Base-by-base conservation (phyloP, 2,329 filamentous ascomycete species). In the Colletotrichum camelliae region DNA sequence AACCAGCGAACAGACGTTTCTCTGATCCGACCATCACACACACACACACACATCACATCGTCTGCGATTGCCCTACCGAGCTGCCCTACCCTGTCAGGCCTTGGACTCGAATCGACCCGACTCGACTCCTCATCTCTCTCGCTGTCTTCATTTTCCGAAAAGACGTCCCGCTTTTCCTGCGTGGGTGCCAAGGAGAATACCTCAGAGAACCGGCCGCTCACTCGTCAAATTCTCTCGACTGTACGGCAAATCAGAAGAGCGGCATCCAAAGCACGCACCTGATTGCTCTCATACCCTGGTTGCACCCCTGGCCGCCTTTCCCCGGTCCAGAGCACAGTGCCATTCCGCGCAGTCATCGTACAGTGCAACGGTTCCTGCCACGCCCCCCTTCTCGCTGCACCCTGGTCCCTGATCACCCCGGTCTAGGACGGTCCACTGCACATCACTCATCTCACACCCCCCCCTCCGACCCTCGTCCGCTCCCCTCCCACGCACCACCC, bases 391-490 rank as follows among this genome's bases (percentile, higher is more conserved):
- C 29, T 57, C 18, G 29, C 67, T 35, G 33, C 67, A 67, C 70
- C 70, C 73, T 43, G 43, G 73, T 75, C 70, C 73, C 58, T 73
- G 57, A 48, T 70, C 57, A 57, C 69, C 73, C 60, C 64, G 57
- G 73, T 72, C 64, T 67, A 48, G n/a, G 69, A 69, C 35, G 62
- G 61, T 72, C 67, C 66, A 75, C 58, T 35, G 60, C 71, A 55
- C 43, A 39, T 31, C 73, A 67, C 62, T n/a, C 52, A 57, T 21
- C 52, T 7, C 66, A 68, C 66, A 13, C n/a, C n/a, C n/a, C 77
- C 71, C 78, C 70, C 78, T 74, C 77, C 72, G 74, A 78, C 76
- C 61, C 58, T 65, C 70, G 55, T 72, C 67, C 74, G 65, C 76
- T 60, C 68, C 55, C 43, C 64, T 68, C 76, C 61, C 43, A 80